A percentile compares a stretch with the other conserved stretches of the same genome.
phyloP scores from a whole-genome alignment of 2,329 filamentous ascomycete genomes.

The Fusarium mexicanum region DNA sequence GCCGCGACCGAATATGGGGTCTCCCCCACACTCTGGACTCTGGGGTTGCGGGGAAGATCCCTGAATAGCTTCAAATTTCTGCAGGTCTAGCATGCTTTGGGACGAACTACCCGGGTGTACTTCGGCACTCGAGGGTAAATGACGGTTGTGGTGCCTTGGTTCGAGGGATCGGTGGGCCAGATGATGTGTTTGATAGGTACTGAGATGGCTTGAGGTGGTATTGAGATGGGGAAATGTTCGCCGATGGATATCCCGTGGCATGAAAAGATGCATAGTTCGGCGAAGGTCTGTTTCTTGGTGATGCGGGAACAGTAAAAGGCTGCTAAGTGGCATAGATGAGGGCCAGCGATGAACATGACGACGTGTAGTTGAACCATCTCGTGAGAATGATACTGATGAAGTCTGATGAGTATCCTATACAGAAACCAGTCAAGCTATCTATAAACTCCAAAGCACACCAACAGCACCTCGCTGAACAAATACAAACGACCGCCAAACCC shows the following conservation, averaged over 20 bases:
- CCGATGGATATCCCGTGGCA: not conserved
- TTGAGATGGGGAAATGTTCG: not conserved
- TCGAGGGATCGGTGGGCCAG: not conserved
- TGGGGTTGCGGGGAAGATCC: constrained; percentile 16
- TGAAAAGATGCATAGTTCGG: not conserved
- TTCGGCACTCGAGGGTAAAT: not conserved
- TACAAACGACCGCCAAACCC: not conserved
- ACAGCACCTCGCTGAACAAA: constrained; percentile 13
- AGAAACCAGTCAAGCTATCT: not conserved
- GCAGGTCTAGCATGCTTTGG: not conserved
- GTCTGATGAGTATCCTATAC: not conserved
- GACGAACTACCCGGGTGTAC: not conserved
- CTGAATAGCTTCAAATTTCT: not conserved
- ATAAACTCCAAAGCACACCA: not conserved
- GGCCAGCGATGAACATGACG: too few relatives aligned
- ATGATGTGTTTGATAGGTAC: not conserved
- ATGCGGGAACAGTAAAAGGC: not conserved
- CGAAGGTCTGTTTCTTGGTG: rapidly evolving
- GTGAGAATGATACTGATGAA: not conserved
- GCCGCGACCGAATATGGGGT: constrained; percentile 15
- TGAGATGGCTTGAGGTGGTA: not conserved
- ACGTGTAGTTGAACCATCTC: not conserved
- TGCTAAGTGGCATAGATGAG: not conserved
- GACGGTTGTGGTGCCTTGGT: not conserved
- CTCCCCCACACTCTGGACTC: constrained; percentile 13